Percentiles rank a stretch among this genome's conserved stretches.
Conservation (phyloP, 2,329 filamentous ascomycete genomes). For the Diaporthe velutina region DNA sequence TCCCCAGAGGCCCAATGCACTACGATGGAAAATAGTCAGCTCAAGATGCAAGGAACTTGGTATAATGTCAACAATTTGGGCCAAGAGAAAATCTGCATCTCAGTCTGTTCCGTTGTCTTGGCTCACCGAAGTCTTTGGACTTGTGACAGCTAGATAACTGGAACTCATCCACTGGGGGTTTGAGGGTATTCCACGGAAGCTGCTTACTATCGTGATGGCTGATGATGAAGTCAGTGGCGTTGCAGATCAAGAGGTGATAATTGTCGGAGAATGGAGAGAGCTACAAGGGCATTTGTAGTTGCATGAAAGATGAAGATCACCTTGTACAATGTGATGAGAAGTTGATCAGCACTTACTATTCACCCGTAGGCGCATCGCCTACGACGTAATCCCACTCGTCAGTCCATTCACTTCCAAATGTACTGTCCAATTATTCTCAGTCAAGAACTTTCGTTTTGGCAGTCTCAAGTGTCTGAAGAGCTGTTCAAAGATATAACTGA, state of each 20-base stretch:
- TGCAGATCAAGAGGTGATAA: neutral
- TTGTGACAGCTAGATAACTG: neutral
- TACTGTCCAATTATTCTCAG: constrained; percentile 37
- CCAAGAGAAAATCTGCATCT: neutral
- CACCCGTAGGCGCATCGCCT: neutral
- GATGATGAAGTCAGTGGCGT: neutral
- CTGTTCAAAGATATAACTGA: neutral
- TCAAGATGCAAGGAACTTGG: neutral
- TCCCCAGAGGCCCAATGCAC: constrained; percentile 57
- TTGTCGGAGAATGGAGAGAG: neutral
- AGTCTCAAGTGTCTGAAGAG: neutral
- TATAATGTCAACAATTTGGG: neutral
- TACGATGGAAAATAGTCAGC: neutral
- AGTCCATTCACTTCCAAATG: constrained; percentile 58
- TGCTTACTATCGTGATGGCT: constrained; percentile 19
- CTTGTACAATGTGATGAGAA: neutral
- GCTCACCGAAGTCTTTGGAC: neutral
- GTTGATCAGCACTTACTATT: neutral
- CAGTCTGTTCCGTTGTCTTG: neutral
- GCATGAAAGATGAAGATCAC: neutral
- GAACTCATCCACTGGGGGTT: neutral
- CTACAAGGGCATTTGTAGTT: neutral
- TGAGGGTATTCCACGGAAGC: neutral
- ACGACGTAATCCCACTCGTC: neutral
- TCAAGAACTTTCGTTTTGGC: neutral